Evolutionary conservation across 805 yeast species (phyloP), one percentile per base, ranked within the genome.

Genomic region (Candida palmyrensis): DNA sequence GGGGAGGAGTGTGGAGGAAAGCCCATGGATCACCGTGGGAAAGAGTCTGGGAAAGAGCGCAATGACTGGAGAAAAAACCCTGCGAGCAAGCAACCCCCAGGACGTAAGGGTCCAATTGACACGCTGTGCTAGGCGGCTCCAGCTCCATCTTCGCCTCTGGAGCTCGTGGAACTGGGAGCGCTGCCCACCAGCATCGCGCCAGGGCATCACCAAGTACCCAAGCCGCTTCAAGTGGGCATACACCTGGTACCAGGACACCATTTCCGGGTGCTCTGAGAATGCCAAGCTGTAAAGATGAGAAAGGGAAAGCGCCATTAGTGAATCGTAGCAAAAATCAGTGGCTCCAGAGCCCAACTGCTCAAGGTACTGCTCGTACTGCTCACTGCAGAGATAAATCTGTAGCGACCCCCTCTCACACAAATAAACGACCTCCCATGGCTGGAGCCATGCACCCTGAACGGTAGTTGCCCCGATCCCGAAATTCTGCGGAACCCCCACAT

Each of bases 321-420:
- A 9, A 4, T 24, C 38, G 35, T 49, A 51, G 30, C 51, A 51
- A 31, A 57, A 60, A 6, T 25, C 43, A 21, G 23, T 9, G 9
- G 23, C 10, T 9, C 11, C 11, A 21, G 23, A 21, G 10, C 11
- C 11, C 11, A 11, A 9, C 11, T 25, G 16, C 5, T 27, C 38
- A 8, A 63, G 29, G 32, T 49, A 58, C 9, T 38, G 29, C 17
- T 40, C 30, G 35, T 51, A 57, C 13, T 26, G 32, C 0, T 42
- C 48, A 32, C 48, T 44, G 11, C 44, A 49, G 25, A 57, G 33
- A 39, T 55, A 62, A 5, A 59, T 41, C 9, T 55, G 39, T 42
- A 65, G 44, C 2, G 68, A 55, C 1, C 97, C 97, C 49, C 97
- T 64, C 51, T 89, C 96, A 2, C 80, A 73, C 35, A 89, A 59